These are phyloP conservation scores for Hippophae tibetana DNA, from an alignment of 306 rosid species.

Conservation along the genomic window DNA sequence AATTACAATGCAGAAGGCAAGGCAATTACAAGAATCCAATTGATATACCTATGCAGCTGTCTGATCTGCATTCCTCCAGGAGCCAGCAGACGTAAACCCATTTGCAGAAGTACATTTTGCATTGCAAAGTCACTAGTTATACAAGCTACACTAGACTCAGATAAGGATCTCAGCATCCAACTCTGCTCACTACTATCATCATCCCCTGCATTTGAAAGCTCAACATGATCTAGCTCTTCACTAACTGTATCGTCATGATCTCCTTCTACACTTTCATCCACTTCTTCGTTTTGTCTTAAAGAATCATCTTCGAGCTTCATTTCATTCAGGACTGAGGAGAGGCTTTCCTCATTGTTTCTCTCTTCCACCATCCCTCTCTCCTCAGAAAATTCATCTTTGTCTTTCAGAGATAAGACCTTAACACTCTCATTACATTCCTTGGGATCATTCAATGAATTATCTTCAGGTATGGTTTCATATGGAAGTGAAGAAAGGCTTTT, in stretches of 20 bases:
- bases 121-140: conserved; percentile 85
- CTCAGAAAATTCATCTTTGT: too few species aligned
- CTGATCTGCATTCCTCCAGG: conserved; percentile 90
- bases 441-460: conserved; percentile 29
- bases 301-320: too few species aligned
- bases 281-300: conserved; percentile 12
- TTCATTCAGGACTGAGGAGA: too few species aligned
- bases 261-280: conserved; percentile 20
- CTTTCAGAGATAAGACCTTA: too few species aligned
- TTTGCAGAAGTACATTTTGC: conserved; percentile 95
- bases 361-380: too few species aligned
- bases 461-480: conserved; percentile 45
- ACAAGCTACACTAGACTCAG: conserved; percentile 88
- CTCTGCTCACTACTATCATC: conserved; percentile 75
- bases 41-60: conserved; percentile 66
- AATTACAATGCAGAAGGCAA: background rate
- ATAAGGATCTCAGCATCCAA: conserved; percentile 82
- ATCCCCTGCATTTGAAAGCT: conserved; percentile 36
- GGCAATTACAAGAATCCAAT: background rate
- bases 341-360: too few species aligned
- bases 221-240: conserved; percentile 35
- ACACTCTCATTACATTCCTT: conserved; percentile 18
- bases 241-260: conserved; percentile 19
- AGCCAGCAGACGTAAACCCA: conserved; percentile 86
- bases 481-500: conserved; percentile 37